phyloP scores from a whole-genome alignment of 208 protist species.

The Wallacemonas sp. region DNA sequence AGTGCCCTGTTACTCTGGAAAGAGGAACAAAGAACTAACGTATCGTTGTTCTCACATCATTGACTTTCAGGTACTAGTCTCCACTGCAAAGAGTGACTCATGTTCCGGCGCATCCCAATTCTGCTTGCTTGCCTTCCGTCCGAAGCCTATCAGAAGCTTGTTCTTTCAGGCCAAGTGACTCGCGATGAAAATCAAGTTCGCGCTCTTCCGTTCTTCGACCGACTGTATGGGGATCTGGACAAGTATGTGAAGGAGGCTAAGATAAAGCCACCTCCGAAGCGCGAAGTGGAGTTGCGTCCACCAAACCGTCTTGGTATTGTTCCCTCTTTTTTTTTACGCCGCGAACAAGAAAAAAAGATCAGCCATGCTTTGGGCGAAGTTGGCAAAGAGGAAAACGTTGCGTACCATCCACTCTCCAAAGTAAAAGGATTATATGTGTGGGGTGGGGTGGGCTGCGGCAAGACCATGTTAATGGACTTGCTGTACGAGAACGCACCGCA shows the following conservation, averaged over 20 bases:
- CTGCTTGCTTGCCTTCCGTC: slow-evolving; percentile 45
- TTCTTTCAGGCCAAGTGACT: slow-evolving; percentile 41
- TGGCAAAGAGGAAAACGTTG: slow-evolving; percentile 21
- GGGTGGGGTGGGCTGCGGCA: slow-evolving; percentile 96
- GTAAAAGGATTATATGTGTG: slow-evolving; percentile 94
- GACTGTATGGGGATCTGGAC: slow-evolving; percentile 72
- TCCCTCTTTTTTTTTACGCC: slow-evolving; percentile 72
- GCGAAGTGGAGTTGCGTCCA: slow-evolving; percentile 70
- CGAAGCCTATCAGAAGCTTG: slow-evolving; percentile 57
- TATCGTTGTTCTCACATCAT: not conserved
- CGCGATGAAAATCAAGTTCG: slow-evolving; percentile 61
- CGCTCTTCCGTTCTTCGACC: slow-evolving; percentile 78
- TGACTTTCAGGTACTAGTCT: not conserved
- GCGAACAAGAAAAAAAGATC: slow-evolving; percentile 77
- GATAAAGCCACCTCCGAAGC: slow-evolving; percentile 32
- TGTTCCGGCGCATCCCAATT: slow-evolving; percentile 50
- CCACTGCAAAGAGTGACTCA: too few relatives aligned
- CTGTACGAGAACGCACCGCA: slow-evolving; percentile 86
- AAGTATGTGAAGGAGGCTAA: slow-evolving; percentile 49
- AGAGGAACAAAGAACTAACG: too few relatives aligned
- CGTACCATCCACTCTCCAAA: slow-evolving; percentile 75
- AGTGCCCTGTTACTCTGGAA: too few relatives aligned
- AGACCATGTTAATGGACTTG: slow-evolving; percentile 96
- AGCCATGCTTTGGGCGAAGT: slow-evolving; percentile 40
- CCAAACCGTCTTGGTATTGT: slow-evolving; percentile 84